These are phyloP conservation scores for Cenchrus fungigraminus DNA, from an alignment of 176 grass and related monocot genomes.

Conservation along the genomic window DNA sequence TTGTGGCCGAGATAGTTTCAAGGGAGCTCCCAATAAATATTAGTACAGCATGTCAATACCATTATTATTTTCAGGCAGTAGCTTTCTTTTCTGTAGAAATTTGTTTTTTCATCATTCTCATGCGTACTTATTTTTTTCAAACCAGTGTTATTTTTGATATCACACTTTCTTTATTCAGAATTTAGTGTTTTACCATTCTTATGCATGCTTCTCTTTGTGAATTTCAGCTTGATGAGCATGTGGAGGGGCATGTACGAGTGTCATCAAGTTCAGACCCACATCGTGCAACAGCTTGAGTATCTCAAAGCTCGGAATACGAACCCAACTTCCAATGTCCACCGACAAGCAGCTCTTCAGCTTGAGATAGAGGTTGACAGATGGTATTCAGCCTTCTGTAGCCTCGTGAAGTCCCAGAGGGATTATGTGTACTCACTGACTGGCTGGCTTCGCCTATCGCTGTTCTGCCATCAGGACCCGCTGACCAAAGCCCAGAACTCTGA, in stretches of 20 bases:
- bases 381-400: slow-evolving; percentile 89
- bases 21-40: background rate
- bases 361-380: slow-evolving; percentile 92
- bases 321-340: slow-evolving; percentile 77
- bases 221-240: slow-evolving; percentile 89
- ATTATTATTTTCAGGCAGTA: slow-evolving; percentile 21
- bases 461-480: slow-evolving; percentile 76
- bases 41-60: slow-evolving; percentile 1
- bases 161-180: slow-evolving; percentile 11
- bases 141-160: background rate
- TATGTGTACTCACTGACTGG: slow-evolving; percentile 89
- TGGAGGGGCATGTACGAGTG: slow-evolving; percentile 99
- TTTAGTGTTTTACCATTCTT: slow-evolving; percentile 22
- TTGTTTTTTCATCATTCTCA: slow-evolving; percentile 30
- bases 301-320: slow-evolving; percentile 65
- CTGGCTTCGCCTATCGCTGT: slow-evolving; percentile 93
- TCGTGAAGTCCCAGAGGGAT: slow-evolving; percentile 85
- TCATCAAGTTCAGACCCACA: slow-evolving; percentile 98
- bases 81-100: slow-evolving; percentile 10
- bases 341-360: slow-evolving; percentile 84
- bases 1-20: background rate
- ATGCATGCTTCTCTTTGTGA: slow-evolving; percentile 34
- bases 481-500: slow-evolving; percentile 65
- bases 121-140: slow-evolving; percentile 36
- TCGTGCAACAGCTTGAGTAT: slow-evolving; percentile 93